phyloP scores from a whole-genome alignment of 148 eudicot genomes.

The Limonium bicolor region DNA sequence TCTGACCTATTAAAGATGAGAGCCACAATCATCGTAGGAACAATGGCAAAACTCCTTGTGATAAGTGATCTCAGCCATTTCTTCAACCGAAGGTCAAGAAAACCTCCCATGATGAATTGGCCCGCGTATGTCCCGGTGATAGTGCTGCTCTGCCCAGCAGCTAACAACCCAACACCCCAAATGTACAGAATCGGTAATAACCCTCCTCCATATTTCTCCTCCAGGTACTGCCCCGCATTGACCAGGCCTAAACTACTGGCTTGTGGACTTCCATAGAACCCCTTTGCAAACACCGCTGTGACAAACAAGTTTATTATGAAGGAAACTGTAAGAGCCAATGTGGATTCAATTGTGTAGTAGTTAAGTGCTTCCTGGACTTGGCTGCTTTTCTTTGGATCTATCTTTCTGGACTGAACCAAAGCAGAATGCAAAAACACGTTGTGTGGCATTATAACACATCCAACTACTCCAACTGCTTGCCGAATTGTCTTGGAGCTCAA shows the following conservation, averaged over 20 bases:
- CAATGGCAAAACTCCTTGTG: slow-evolving; percentile 77
- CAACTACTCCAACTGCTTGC: slow-evolving; percentile 78
- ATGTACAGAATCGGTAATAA: slow-evolving; percentile 59
- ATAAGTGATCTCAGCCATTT: slow-evolving; percentile 75
- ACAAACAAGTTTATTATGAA: slow-evolving; percentile 67
- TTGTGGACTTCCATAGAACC: slow-evolving; percentile 48
- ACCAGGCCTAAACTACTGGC: slow-evolving; percentile 57
- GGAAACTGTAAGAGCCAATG: slow-evolving; percentile 45
- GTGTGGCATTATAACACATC: slow-evolving; percentile 85
- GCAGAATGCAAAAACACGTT: slow-evolving; percentile 85
- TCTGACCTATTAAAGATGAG: slow-evolving; percentile 56
- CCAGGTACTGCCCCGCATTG: slow-evolving; percentile 71
- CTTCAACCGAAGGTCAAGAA: slow-evolving; percentile 54
- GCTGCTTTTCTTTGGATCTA: slow-evolving; percentile 49
- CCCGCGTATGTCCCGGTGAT: slow-evolving; percentile 89
- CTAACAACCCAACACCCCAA: slow-evolving; percentile 89
- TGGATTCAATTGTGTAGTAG: slow-evolving; percentile 70
- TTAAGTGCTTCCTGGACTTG: slow-evolving; percentile 73
- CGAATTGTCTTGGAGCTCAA: slow-evolving; percentile 50
- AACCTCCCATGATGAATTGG: slow-evolving; percentile 86
- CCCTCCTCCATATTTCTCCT: slow-evolving; percentile 71
- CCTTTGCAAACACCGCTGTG: slow-evolving; percentile 82
- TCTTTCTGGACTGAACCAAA: slow-evolving; percentile 67
- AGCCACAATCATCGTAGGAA: slow-evolving; percentile 77
- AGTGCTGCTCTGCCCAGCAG: slow-evolving; percentile 92